Evolutionary conservation across 805 yeast species (phyloP).

Genomic region (Ogataea neopini): DNA sequence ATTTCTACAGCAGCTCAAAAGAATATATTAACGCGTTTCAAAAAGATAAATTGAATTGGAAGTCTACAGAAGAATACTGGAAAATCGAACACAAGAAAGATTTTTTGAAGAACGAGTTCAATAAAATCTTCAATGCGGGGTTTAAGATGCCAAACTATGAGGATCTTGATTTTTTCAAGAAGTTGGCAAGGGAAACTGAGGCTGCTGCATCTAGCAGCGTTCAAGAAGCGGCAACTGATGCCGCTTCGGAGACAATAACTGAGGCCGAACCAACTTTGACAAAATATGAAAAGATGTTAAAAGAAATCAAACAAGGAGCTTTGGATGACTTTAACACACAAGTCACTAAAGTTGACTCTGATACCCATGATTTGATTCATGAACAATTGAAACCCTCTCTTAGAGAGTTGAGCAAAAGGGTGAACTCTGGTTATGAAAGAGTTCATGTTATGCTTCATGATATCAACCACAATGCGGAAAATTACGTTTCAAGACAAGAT

Average conservation of each 20-base stretch:
- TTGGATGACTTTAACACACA: slow-evolving; percentile 40
- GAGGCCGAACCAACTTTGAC: slow-evolving; percentile 24
- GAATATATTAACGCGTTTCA: slow-evolving; percentile 20
- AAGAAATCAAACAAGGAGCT: slow-evolving; percentile 41
- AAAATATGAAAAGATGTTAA: slow-evolving; percentile 35
- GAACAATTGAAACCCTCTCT: slow-evolving; percentile 38
- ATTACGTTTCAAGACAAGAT: slow-evolving; percentile 47
- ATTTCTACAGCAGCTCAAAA: slow-evolving; percentile 10
- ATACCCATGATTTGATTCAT: slow-evolving; percentile 29
- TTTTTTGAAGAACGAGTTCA: slow-evolving; percentile 34
- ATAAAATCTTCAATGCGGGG: slow-evolving; percentile 31
- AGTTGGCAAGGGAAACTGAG: slow-evolving; percentile 11
- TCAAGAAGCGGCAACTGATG: slow-evolving; percentile 12
- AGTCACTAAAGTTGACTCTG: slow-evolving; percentile 32
- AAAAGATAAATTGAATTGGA: slow-evolving; percentile 25
- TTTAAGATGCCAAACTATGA: slow-evolving; percentile 31
- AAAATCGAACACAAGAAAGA: slow-evolving; percentile 33
- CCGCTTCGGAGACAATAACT: slow-evolving; percentile 14
- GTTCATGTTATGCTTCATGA: slow-evolving; percentile 28
- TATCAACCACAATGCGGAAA: slow-evolving; percentile 25
- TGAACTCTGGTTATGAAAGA: slow-evolving; percentile 30
- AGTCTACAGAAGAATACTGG: slow-evolving; percentile 29
- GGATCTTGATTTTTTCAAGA: slow-evolving; percentile 27
- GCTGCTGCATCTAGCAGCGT: slow-evolving; percentile 8
- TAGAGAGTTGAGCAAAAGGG: slow-evolving; percentile 33